Evolutionary conservation across 805 yeast species (phyloP), one percentile per base, ranked within the genome.

Genomic region (Teunomyces barrocoloradensis): DNA sequence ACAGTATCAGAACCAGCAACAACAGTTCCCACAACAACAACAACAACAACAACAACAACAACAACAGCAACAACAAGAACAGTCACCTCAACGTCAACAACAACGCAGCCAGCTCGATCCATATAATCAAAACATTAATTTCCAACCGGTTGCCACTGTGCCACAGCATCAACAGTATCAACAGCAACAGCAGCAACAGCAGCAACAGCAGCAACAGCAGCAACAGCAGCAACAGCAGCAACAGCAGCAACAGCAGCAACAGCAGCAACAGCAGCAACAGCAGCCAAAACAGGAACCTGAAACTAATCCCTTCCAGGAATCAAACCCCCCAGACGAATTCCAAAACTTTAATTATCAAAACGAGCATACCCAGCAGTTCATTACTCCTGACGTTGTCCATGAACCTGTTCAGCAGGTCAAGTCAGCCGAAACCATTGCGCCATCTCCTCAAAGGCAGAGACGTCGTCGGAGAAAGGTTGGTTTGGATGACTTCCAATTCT

Each of bases 401-500:
- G 32, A 44, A 17, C 38, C 30, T 5, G 18, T 42, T 13, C 44
- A 32, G 18, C 37, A 30, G 18, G 43, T 28, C 23, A 29, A 27
- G 27, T 5, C 34, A 4, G 27, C 6, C 11, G 43, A 27, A 10
- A 11, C 33, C 34, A 27, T 10, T 9, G n/a, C 20, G 29, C 38
- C 43, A 10, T 42, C 63, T n/a, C 53, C 63, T 2, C 64, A 57
- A 17, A 67, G 60, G 48, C 53, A 59, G 13, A 67, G 57, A 49
- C 65, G 64, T 44, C 71, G 70, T 57, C 82, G 89, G 56, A 81
- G 86, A 59, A 85, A 84, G 65, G 82, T 91, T 47, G 97, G 99
- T 0, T 77, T 94, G 48, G 98, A 94, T 65, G 98, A 94, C 68
- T 94, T 94, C 77, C 86, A 89, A 56, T 87, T 94, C 61, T 70